phyloP scores from a whole-genome alignment of 1,284 basidiomycete genomes.

The Schizophyllum amplum region DNA sequence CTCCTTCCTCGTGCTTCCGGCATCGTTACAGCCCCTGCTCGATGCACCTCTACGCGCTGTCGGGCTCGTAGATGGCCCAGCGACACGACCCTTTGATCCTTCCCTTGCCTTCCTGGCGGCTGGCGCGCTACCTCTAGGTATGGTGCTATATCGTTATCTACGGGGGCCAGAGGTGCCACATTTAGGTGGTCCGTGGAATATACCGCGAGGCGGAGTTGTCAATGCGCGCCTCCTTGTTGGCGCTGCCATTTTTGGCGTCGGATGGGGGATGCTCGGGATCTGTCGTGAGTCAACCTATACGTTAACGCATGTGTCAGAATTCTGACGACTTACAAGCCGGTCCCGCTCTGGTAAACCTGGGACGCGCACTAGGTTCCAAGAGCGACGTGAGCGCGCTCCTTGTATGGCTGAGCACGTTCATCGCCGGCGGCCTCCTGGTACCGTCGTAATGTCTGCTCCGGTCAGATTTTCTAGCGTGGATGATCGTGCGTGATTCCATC shows the following conservation, averaged over 20 bases:
- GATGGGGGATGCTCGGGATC: conserved; percentile 60
- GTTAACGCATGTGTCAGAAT: conserved; percentile 1
- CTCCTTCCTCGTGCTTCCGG: conserved; percentile 46
- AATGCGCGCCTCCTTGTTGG: conserved; percentile 45
- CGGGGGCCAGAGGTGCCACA: conserved; percentile 26
- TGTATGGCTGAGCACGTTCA: conserved; percentile 34
- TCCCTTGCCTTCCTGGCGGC: conserved; percentile 42
- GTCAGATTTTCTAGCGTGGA: background rate
- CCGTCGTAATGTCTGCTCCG: background rate
- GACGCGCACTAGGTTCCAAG: conserved; percentile 32
- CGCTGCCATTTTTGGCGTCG: conserved; percentile 52
- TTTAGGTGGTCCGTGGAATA: conserved; percentile 32
- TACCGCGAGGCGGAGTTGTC: conserved; percentile 32
- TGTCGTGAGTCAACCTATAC: conserved; percentile 45
- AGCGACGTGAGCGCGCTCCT: conserved; percentile 22
- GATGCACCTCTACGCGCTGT: background rate
- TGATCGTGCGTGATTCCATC: background rate
- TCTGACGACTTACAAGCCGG: conserved; percentile 32
- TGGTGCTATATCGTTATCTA: conserved; percentile 31
- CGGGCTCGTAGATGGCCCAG: background rate
- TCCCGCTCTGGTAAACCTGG: conserved; percentile 47
- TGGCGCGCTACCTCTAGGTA: conserved; percentile 36
- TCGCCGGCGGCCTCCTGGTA: conserved; percentile 34
- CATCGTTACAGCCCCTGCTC: conserved; percentile 15
- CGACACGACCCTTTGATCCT: conserved; percentile 36